These are phyloP conservation scores for Hypomyces perniciosus DNA, from an alignment of 2,329 filamentous ascomycete species.

Conservation along the genomic window DNA sequence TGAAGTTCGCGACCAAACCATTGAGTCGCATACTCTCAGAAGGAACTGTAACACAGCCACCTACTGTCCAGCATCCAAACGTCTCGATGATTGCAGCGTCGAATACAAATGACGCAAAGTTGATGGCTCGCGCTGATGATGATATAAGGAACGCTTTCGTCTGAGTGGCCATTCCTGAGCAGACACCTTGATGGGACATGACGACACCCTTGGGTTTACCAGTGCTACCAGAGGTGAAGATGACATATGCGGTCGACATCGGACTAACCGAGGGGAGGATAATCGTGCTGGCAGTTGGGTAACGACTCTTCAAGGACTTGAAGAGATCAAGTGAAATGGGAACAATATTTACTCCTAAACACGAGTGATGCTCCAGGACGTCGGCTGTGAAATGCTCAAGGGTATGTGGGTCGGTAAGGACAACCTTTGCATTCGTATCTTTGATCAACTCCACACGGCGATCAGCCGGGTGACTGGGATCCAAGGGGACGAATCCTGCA, in stretches of 20 bases:
- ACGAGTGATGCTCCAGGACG: not conserved
- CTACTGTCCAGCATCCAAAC: not conserved
- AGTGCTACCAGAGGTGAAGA: conserved; percentile 55
- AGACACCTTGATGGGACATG: conserved; percentile 16
- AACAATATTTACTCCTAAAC: not conserved
- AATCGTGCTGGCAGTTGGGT: no score
- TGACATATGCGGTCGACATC: conserved; percentile 35
- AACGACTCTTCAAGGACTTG: not conserved
- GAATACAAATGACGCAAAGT: not conserved
- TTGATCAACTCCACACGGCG: not conserved
- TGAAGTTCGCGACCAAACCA: no score
- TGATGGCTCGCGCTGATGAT: not conserved
- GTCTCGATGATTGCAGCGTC: not conserved
- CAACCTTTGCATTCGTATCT: not conserved
- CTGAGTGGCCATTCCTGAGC: not conserved
- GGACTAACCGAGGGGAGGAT: not conserved
- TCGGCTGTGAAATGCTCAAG: no score
- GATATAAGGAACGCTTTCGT: not conserved
- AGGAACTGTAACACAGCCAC: not conserved
- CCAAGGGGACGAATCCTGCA: conserved; percentile 13
- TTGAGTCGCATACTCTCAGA: not conserved
- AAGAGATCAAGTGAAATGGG: not conserved
- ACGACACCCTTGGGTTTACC: conserved; percentile 53
- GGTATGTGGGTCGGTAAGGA: no score
- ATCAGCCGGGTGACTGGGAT: conserved; percentile 2